Conservation (phyloP, 345 rosid genomes). For the Eutrema japonicum region DNA sequence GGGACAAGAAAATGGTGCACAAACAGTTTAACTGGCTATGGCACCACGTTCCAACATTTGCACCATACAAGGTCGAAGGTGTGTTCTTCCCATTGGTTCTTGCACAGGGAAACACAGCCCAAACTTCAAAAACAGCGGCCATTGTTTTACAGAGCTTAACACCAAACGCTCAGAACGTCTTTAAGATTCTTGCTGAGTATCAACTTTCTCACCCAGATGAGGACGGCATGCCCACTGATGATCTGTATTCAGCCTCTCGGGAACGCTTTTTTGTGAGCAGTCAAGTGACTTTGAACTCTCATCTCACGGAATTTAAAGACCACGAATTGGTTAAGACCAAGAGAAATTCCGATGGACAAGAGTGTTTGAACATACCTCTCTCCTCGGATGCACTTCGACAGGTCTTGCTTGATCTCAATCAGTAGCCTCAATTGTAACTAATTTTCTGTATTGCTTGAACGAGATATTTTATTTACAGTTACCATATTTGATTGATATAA, state of each 20-base stretch:
- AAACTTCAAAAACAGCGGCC: slow-evolving; percentile 83
- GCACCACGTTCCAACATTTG: slow-evolving; percentile 87
- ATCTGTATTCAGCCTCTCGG: slow-evolving; percentile 66
- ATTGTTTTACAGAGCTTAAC: slow-evolving; percentile 93
- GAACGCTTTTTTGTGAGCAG: slow-evolving; percentile 90
- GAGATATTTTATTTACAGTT: background rate
- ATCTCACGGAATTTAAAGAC: slow-evolving; percentile 92
- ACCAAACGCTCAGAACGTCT: slow-evolving; percentile 90
- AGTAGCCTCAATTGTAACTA: slow-evolving; percentile 29
- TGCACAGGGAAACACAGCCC: slow-evolving; percentile 64
- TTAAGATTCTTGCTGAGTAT: slow-evolving; percentile 81
- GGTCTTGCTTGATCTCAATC: slow-evolving; percentile 65
- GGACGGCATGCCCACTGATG: slow-evolving; percentile 82
- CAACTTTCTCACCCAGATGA: slow-evolving; percentile 84
- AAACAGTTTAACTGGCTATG: slow-evolving; percentile 89
- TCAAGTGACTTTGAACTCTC: slow-evolving; percentile 84
- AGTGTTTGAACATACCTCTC: slow-evolving; percentile 80
- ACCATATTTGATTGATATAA: background rate
- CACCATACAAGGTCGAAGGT: slow-evolving; percentile 84
- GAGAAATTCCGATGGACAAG: slow-evolving; percentile 84
- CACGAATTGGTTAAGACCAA: slow-evolving; percentile 84
- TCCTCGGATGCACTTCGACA: slow-evolving; percentile 68
- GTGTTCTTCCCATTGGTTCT: slow-evolving; percentile 84
- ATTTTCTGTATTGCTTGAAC: background rate
- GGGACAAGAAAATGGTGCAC: slow-evolving; percentile 99